phyloP scores from a whole-genome alignment of 768 basidiomycete genomes.

The Boletellus ananas region DNA sequence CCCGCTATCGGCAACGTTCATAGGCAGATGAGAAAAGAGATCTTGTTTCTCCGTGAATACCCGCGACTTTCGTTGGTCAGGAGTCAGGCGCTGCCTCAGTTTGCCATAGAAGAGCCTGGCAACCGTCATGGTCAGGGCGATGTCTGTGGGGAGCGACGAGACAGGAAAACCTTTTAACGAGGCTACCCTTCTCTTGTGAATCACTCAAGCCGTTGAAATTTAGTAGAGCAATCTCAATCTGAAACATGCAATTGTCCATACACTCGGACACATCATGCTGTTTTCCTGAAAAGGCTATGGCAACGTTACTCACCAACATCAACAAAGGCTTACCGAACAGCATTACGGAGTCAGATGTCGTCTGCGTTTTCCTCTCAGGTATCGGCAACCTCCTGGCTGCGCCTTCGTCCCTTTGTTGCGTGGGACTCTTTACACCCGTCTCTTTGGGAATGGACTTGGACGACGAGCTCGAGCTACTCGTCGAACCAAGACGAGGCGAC shows the following conservation, averaged over 20 bases:
- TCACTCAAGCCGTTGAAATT: constrained; percentile 53
- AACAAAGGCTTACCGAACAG: constrained; percentile 68
- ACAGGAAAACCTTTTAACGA: constrained; percentile 69
- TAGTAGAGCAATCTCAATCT: constrained; percentile 88
- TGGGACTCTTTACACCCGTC: constrained; percentile 26
- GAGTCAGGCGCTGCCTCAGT: constrained; percentile 58
- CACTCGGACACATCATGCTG: constrained; percentile 99
- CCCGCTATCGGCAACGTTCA: constrained; percentile 87
- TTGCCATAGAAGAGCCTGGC: constrained; percentile 84
- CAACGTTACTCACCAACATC: neutral
- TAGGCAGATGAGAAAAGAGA: constrained; percentile 88
- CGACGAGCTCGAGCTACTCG: constrained; percentile 30
- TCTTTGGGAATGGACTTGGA: constrained; percentile 28
- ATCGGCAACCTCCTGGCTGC: constrained; percentile 50
- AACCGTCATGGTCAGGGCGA: constrained; percentile 5
- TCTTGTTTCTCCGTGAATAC: constrained; percentile 83
- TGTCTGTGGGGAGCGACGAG: neutral
- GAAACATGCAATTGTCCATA: constrained; percentile 99
- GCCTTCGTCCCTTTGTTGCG: constrained; percentile 19
- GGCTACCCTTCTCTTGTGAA: constrained; percentile 60
- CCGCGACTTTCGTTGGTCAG: constrained; percentile 39
- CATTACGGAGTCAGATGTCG: constrained; percentile 72
- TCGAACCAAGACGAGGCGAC: constrained; percentile 30
- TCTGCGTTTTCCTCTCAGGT: constrained; percentile 49
- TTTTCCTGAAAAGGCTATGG: constrained; percentile 51